Evolutionary conservation across 176 grass and related monocot species (phyloP), one percentile per base, ranked within the genome.

Genomic region (Oryza meyeriana): DNA sequence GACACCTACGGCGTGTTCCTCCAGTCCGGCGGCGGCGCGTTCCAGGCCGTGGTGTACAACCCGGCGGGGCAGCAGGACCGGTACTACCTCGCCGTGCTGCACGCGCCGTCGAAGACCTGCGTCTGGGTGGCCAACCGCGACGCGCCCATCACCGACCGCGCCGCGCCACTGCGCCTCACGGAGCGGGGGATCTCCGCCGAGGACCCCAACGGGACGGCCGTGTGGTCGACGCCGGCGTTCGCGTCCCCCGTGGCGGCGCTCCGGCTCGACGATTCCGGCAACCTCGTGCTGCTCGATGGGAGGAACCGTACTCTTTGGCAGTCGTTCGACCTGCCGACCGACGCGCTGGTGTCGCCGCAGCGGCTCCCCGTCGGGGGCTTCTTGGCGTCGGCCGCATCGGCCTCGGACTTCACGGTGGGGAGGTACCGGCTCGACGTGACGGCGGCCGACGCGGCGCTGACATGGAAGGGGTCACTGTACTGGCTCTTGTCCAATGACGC

Each of bases 221-320:
- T 94, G 6, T 94, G 92, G 92, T 94, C 92, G 13, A 94, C 89
- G 11, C 89, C 89, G 4, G 0, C 26, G 10, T 70, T 91, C 36
- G 38, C 14, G 12, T 35, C 12, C 1, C 66, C 84, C 0, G 80
- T 94, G 18, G 80, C 79, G 0, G 78, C 83, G 8, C 66, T 94
- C 69, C 77, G 64, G 4, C 80, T 94, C 6, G 79, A 69, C 47
- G 76, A 94, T 44, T 84, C 47, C 14, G 86, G 89, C 47, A 94
- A 91, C 74, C 86, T 89, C 59, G 76, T 75, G 47, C 78, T 94
- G 36, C 86, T 89, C 64, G 89, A 91, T 76, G 76, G 28, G 0
- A 28, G 9, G 76, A 94, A 94, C 31, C 76, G 47, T 75, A 89
- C 86, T 64, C 89, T 94, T 6, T 94, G 92, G 92, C 89, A 91